Evolutionary conservation across 208 protist species (phyloP).

Genomic region (Borovskyia barvae): DNA sequence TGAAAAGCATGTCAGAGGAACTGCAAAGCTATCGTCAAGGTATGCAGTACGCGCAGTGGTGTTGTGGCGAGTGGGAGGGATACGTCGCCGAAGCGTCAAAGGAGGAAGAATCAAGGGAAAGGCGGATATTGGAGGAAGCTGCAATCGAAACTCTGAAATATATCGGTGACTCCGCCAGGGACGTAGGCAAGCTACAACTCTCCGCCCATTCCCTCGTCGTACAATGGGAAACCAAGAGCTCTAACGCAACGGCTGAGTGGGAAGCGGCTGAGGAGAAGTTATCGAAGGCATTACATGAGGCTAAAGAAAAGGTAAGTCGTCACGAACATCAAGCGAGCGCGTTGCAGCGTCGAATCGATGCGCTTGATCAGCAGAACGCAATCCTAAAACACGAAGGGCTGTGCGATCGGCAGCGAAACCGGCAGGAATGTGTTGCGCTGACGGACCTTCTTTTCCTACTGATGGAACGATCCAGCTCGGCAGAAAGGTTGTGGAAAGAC

Average conservation of each 20-base stretch:
- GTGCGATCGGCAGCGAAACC: not conserved
- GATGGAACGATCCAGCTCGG: slow-evolving; percentile 12
- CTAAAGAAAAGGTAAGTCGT: not conserved
- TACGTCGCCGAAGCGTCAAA: slow-evolving; percentile 7
- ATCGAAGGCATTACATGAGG: not conserved
- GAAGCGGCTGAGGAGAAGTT: slow-evolving; percentile 5
- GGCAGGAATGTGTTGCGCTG: not conserved
- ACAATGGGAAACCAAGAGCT: slow-evolving; percentile 10
- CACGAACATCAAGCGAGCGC: not conserved
- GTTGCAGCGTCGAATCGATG: not conserved
- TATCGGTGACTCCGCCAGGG: not conserved
- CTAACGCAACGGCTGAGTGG: not conserved
- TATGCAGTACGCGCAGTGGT: slow-evolving; percentile 21
- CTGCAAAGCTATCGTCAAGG: slow-evolving; percentile 16
- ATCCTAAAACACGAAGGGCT: slow-evolving; percentile 3
- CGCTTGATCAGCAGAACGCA: slow-evolving; percentile 1
- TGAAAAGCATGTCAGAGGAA: slow-evolving; percentile 28
- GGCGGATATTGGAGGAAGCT: slow-evolving; percentile 19
- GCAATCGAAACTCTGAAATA: not conserved
- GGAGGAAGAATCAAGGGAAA: slow-evolving; percentile 26
- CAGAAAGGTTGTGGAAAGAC: slow-evolving; percentile 17
- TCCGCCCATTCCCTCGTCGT: not conserved
- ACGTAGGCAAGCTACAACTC: not conserved
- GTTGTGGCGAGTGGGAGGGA: slow-evolving; percentile 14
- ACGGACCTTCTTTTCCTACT: slow-evolving; percentile 19